Conservation (phyloP, 495 filamentous ascomycete species). For the Penicillium soppii region DNA sequence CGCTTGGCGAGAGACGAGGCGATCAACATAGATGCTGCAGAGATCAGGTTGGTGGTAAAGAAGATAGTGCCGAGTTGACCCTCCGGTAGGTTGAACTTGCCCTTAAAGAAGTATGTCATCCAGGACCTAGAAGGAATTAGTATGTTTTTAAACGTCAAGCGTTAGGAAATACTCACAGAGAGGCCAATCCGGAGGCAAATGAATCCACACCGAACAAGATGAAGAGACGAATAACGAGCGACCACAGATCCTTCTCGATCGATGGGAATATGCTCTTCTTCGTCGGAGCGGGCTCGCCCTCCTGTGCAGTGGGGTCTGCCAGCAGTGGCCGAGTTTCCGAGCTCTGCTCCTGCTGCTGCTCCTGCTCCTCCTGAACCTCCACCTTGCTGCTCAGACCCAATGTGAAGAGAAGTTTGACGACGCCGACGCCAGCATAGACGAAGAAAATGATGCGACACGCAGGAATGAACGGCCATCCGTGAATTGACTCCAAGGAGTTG, state of each 20-base stretch:
- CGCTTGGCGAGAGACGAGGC: constrained; percentile 72
- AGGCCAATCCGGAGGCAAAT: constrained; percentile 74
- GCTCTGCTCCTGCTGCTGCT: constrained; percentile 21
- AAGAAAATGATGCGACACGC: constrained; percentile 72
- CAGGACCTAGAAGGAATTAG: constrained; percentile 47
- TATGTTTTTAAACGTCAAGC: background rate
- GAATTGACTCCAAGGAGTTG: constrained; percentile 44
- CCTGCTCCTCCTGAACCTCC: constrained; percentile 49
- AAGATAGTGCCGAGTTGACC: constrained; percentile 71
- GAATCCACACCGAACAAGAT: constrained; percentile 77
- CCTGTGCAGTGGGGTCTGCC: constrained; percentile 18
- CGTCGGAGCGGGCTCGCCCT: background rate
- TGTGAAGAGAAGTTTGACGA: constrained; percentile 63
- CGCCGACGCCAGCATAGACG: constrained; percentile 64
- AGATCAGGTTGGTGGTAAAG: constrained; percentile 62
- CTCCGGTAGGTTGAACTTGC: constrained; percentile 69
- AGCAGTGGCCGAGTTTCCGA: constrained; percentile 50
- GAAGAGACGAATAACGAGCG: constrained; percentile 67
- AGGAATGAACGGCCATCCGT: constrained; percentile 53
- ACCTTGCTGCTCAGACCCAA: constrained; percentile 57
- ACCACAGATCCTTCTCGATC: constrained; percentile 55
- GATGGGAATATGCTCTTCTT: constrained; percentile 42
- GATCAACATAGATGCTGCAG: constrained; percentile 67
- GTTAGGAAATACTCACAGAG: constrained; percentile 46
- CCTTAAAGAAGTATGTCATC: constrained; percentile 75